A percentile compares a stretch with the other conserved stretches of the same genome.
Evolutionary conservation across 495 filamentous ascomycete genomes (phyloP).

Genomic region (Pyronema omphalodes): DNA sequence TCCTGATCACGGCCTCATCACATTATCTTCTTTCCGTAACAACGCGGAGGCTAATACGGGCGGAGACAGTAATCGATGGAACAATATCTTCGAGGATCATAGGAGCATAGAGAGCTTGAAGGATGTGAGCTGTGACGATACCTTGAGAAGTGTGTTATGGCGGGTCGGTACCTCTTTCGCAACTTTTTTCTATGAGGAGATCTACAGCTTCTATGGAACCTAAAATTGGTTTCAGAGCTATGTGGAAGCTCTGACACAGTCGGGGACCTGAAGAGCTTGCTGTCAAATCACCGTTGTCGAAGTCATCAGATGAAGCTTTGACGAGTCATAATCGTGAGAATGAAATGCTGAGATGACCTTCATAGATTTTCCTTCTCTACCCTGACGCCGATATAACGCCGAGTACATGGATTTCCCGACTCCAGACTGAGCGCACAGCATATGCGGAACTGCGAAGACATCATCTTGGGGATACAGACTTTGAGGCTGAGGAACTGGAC

Average conservation of each 20-base stretch:
- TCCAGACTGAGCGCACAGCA: conserved; percentile 49
- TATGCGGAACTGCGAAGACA: conserved; percentile 56
- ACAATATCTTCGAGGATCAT: conserved; percentile 12
- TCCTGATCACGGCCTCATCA: background rate
- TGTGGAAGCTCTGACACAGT: background rate
- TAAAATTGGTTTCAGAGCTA: background rate
- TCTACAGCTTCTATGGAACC: background rate
- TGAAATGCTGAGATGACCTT: background rate
- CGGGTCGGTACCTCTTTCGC: conserved; percentile 39
- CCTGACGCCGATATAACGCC: conserved; percentile 37
- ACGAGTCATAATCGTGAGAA: too few relatives aligned
- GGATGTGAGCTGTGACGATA: conserved; percentile 45
- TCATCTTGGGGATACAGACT: conserved; percentile 32
- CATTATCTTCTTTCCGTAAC: too few relatives aligned
- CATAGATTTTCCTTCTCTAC: conserved; percentile 64
- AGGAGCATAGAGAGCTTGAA: conserved; percentile 30
- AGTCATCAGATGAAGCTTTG: too few relatives aligned
- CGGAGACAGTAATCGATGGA: conserved; percentile 13
- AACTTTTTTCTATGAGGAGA: background rate
- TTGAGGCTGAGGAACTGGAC: conserved; percentile 35
- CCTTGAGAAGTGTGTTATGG: conserved; percentile 82
- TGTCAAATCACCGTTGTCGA: too few relatives aligned
- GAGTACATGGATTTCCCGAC: conserved; percentile 45
- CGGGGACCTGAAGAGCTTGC: too few relatives aligned
- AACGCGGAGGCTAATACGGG: too few relatives aligned